Evolutionary conservation across 768 basidiomycete genomes (phyloP).

Genomic region (Omphalotus guepiniiformis): DNA sequence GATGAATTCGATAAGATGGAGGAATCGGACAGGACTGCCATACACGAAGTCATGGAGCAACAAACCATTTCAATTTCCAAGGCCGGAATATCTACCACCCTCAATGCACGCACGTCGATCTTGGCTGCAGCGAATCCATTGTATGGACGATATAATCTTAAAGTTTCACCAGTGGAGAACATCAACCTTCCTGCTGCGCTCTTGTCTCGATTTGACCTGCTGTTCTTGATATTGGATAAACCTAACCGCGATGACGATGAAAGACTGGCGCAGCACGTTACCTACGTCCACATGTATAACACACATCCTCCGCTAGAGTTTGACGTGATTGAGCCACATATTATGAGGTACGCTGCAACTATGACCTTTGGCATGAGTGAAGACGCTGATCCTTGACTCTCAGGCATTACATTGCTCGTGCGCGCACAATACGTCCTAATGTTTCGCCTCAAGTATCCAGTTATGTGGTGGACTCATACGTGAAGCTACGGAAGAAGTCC

Average conservation of each 20-base stretch:
- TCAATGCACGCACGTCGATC: constrained; percentile 96
- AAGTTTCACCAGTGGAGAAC: constrained; percentile 96
- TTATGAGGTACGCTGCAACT: constrained; percentile 68
- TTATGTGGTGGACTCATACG: constrained; percentile 94
- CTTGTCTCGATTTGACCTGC: constrained; percentile 91
- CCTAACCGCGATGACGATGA: constrained; percentile 95
- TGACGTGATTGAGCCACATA: constrained; percentile 78
- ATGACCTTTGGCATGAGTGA: neutral
- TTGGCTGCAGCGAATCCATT: constrained; percentile 97
- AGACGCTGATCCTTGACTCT: neutral
- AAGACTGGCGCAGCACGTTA: constrained; percentile 93
- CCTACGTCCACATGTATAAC: constrained; percentile 97
- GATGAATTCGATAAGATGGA: constrained; percentile 99
- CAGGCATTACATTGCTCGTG: constrained; percentile 93
- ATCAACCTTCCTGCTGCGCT: constrained; percentile 98
- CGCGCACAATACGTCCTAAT: constrained; percentile 83
- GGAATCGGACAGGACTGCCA: constrained; percentile 93
- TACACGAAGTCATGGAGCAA: constrained; percentile 99
- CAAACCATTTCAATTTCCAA: constrained; percentile 99
- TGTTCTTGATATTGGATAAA: constrained; percentile 97
- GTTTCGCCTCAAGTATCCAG: constrained; percentile 85
- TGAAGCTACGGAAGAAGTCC: constrained; percentile 87
- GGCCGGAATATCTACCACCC: constrained; percentile 96
- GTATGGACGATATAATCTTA: constrained; percentile 97
- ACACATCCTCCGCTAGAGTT: constrained; percentile 80